Base-by-base conservation (phyloP, 371 early-diverging fungal genomes). In the Blastocladiella emersonii region DNA sequence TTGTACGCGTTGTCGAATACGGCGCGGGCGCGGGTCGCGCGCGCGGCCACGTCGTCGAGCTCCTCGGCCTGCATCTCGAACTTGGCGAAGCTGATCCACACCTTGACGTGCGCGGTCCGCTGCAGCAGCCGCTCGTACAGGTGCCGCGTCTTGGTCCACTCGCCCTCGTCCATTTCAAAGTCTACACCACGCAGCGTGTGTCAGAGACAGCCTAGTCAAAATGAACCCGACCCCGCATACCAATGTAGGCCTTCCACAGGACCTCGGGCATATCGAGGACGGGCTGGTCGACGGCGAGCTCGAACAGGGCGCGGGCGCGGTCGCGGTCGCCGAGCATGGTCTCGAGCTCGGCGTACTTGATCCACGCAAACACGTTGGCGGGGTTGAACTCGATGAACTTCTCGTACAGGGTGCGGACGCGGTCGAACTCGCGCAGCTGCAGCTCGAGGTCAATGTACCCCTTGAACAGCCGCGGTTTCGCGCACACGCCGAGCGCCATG, bases 381-480 rank as follows among this genome's bases (percentile, higher is more conserved):
- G 94, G 82, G 60, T 86, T 82, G 76, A 85, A 89, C 70, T 89
- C 87, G 34, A 98, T 71, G 66, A 86, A 92, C 70, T 91, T 89
- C 57, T 90, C 77, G 68, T 94, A 96, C 25, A 98, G 73, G 8
- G 72, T 84, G 53, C 98, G 85, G 41, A 85, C 91, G n/a, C 96
- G 86, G 64, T 93, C 95, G 63, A 96, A 94, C 64, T 95, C 95
- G 45, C 92, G 83, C 56, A 98, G 76, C 73, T 82, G 83, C 59
- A 95, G 75, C 69, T 98, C 98, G 27, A 98, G 71, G 57, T 92
- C 94, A 67, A 98, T 94, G 72, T 98, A 98, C 41, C 93, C 93
- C 61, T 91, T 89, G 79, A 92, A 97, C 7, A 96, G 72, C 66
- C 76, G 82, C 63, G 84, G 80, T 65, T 90, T 92, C 57, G 91